Percentiles rank a stretch among this genome's conserved stretches.
Conservation (phyloP, 306 rosid genomes). For the Purshia tridentata region DNA sequence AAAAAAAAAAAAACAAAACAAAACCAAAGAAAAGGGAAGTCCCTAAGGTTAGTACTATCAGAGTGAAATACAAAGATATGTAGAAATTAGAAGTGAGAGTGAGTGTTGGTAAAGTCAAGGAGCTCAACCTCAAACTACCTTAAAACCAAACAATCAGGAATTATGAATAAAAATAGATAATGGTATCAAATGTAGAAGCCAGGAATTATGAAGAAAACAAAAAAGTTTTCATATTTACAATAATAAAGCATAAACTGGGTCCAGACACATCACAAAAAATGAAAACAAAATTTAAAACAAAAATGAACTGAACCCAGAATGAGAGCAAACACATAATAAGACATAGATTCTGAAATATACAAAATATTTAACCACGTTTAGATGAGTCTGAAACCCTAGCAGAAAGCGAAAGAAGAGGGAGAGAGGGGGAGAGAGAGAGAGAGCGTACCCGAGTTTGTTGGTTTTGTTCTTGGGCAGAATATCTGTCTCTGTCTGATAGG, state of each 20-base stretch:
- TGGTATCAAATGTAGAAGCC: too few species aligned
- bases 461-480: background rate
- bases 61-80: background rate
- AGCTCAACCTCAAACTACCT: background rate
- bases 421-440: background rate
- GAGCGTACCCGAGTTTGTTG: background rate
- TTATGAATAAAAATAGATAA: background rate
- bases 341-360: too few species aligned
- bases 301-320: too few species aligned
- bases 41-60: background rate
- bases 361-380: too few species aligned
- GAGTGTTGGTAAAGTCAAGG: background rate
- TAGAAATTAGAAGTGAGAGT: background rate
- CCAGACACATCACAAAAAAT: background rate
- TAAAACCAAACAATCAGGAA: background rate
- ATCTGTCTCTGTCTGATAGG: background rate
- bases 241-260: background rate
- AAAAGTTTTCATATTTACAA: too few species aligned
- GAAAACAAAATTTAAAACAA: background rate
- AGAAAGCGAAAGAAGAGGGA: too few species aligned
- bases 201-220: background rate
- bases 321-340: too few species aligned
- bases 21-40: background rate
- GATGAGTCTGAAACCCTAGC: background rate
- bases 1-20: too few species aligned